phyloP scores from a whole-genome alignment of 495 filamentous ascomycete species.

The Penicillium diatomitis region DNA sequence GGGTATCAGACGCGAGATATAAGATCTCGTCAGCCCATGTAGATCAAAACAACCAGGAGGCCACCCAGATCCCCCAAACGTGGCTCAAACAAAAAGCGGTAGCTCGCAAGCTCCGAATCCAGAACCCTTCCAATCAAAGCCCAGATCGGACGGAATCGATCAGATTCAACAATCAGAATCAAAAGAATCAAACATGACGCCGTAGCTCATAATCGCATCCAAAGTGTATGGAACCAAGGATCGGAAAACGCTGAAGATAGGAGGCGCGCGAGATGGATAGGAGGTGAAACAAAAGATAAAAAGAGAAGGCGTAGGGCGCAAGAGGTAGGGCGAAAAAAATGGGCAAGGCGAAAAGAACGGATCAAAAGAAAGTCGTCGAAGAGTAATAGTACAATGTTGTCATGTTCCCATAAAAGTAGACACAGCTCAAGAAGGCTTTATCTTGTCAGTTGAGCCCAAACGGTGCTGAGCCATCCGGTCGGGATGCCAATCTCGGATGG shows the following conservation, averaged over 20 bases:
- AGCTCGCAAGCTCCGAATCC: not conserved
- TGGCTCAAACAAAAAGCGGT: not conserved
- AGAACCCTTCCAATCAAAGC: not conserved
- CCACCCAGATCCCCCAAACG: not conserved
- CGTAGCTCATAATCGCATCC: constrained; percentile 11
- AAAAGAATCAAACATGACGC: constrained; percentile 4
- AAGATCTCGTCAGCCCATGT: too few species aligned
- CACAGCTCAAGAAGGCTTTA: not conserved
- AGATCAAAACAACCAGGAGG: too few species aligned
- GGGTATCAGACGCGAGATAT: too few species aligned
- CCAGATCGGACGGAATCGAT: not conserved
- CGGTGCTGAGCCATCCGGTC: constrained; percentile 31
- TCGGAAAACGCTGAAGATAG: too few species aligned
- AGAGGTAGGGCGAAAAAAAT: not conserved
- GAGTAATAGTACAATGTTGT: constrained; percentile 12
- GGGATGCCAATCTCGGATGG: constrained; percentile 30
- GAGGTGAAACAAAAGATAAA: too few species aligned
- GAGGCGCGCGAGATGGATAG: too few species aligned
- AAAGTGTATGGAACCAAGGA: not conserved
- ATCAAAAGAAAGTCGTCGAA: constrained; percentile 11
- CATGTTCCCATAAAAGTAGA: not conserved
- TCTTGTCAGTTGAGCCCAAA: constrained; percentile 31
- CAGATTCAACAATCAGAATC: not conserved
- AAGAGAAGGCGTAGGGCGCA: not conserved
- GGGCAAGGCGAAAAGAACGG: not conserved